Base-by-base conservation (phyloP, 768 basidiomycete genomes). In the Strobilomyces echinocephalus region DNA sequence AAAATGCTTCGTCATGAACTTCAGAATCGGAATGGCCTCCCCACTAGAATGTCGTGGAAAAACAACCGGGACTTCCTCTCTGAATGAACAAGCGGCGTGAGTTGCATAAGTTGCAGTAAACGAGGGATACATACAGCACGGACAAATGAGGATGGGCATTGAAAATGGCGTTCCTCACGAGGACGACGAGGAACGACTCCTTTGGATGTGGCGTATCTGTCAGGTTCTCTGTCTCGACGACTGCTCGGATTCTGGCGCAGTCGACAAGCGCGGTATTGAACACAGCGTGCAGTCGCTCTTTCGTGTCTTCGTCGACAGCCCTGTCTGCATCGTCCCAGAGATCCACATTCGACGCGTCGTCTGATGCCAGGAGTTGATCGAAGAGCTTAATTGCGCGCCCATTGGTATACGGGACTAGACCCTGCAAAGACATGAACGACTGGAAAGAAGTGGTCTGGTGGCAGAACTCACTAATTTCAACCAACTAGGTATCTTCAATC, bases 11-110 rank as follows among this genome's bases (percentile, higher is more conserved):
- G 24, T 24, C 24, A 24, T 24, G 24, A 24, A 55, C 3, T 42
- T 42, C 31, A 57, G 39, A 33, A 57, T 49, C 9, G 38, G 56
- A 8, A 57, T 33, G 0, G 42, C 9, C 20, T 54, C 47, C 4
- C 55, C 55, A 9, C 52, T 46, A 38, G 46, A 30, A 42, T 57
- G 56, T 8, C 52, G 46, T 10, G 55, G 55, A 39, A 56, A 42
- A 16, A 40, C 42, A 18, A 54, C 55, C 0, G 55, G 48, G 14
- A 46, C n/a, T 1, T 55, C 48, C 9, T 57, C 53, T 12, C 56
- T 57, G n/a, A 8, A 48, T 16, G 30, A 28, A 38, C 30, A 35
- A 14, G 44, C 44, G n/a, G 4, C 7, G 8, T 47, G 8, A 31
- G 28, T 39, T 2, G 4, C n/a, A 5, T 24, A 16, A 34, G 35